Base-by-base conservation (phyloP, 2,329 filamentous ascomycete genomes). In the Stagonosporopsis rhizophila region DNA sequence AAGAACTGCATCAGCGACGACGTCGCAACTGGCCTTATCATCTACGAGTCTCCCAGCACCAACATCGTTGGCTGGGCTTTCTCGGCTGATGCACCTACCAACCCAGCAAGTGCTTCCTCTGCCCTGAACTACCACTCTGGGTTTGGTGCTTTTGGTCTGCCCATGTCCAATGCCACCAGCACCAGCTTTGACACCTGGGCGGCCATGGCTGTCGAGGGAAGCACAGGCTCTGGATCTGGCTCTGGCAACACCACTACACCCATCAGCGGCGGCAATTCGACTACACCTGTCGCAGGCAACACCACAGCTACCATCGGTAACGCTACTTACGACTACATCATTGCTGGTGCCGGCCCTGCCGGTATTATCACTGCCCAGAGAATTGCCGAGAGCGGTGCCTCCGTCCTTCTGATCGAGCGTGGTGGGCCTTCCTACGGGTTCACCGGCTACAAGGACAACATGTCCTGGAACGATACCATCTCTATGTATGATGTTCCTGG, bases 331-430 rank as follows among this genome's bases (percentile, higher is more conserved):
- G 86, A 88, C 70, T 88, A 88, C 73, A 84, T 89, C 45, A 79
- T 89, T 17, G 81, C 86, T 28, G 86, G 87, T 9, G 82, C 77
- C 14, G 87, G 87, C 46, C 81, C 85, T 1, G 84, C 82, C 44
- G 86, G 86, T 44, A 82, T 88, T 35, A 84, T 86, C 1, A 71
- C 78, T 32, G 81, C 81, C 14, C 82, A 86, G 70, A 81, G 84
- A 64, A 81, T 90, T 22, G 85, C 83, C 20, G 84, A 87, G 70
- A 81, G 83, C 51, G 87, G 87, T 45, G 82, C 87, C 44, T 87
- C 81, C 11, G 87, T 90, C 1, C 77, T 90, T 7, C 79, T 90
- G 14, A 70, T 80, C 44, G 78, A 80, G 60, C 74, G 75, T 32
- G 78, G 78, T 41, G 76, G 75, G 28, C 69, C 77, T 30, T 73